phyloP scores from a whole-genome alignment of 1,139 yeast species.

The Hyphopichia buzzinii region DNA sequence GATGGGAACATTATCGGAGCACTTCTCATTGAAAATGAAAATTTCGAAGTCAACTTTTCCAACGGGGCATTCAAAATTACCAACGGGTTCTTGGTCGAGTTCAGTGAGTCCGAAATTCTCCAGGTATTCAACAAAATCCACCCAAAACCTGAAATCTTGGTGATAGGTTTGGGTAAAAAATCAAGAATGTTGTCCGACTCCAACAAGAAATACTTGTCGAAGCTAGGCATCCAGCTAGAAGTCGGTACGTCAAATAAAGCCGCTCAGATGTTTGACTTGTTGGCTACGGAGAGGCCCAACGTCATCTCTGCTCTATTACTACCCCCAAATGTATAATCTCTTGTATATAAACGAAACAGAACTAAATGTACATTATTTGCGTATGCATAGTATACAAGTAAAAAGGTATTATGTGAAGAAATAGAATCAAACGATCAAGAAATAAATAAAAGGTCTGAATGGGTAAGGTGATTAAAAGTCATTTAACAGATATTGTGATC shows the following conservation, averaged over 20 bases:
- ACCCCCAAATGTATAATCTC: conserved; percentile 58
- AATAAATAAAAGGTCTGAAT: too few species aligned
- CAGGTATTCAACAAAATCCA: conserved; percentile 54
- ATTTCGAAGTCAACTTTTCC: conserved; percentile 56
- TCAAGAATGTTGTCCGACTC: conserved; percentile 60
- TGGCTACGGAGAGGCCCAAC: conserved; percentile 77
- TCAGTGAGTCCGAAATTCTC: conserved; percentile 35
- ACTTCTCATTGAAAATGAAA: conserved; percentile 60
- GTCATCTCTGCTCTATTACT: conserved; percentile 67
- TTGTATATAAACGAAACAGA: neutral
- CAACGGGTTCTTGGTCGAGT: conserved; percentile 45
- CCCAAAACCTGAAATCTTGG: conserved; percentile 77
- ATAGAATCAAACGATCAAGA: neutral
- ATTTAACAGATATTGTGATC: neutral
- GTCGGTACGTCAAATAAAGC: conserved; percentile 66
- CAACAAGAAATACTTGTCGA: conserved; percentile 48
- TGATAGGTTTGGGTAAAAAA: conserved; percentile 65
- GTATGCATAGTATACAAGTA: neutral
- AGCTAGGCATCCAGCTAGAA: conserved; percentile 68
- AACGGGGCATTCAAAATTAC: conserved; percentile 33
- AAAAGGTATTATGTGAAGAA: neutral
- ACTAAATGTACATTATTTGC: neutral
- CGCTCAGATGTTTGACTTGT: conserved; percentile 67
- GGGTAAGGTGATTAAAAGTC: neutral
- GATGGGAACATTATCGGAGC: conserved; percentile 49